Evolutionary conservation across 805 yeast genomes (phyloP).

Genomic region (Scheffersomyces ergatensis): DNA sequence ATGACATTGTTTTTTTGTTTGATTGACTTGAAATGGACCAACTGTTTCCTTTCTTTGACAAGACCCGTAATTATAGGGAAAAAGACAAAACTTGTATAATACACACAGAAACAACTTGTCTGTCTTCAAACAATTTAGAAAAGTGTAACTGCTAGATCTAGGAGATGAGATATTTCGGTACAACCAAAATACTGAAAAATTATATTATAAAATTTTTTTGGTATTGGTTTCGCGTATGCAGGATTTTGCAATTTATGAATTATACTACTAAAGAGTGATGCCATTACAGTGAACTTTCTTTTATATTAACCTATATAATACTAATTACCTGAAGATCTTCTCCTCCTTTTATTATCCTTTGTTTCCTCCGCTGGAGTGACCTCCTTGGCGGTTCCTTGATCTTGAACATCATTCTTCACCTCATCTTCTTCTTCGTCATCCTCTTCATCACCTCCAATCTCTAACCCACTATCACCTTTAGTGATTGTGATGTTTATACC

Average conservation of each 20-base stretch:
- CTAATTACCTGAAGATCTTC: constrained; percentile 2
- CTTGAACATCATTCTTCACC: background rate
- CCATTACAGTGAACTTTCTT: background rate
- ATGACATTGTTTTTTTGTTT: constrained; percentile 4
- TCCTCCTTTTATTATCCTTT: constrained; percentile 7
- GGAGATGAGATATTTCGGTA: too few relatives aligned
- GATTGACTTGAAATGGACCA: too few relatives aligned
- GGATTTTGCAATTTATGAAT: too few relatives aligned
- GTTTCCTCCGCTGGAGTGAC: constrained; percentile 1
- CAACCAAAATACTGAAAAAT: too few relatives aligned
- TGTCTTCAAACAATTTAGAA: too few relatives aligned
- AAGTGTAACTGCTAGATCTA: too few relatives aligned
- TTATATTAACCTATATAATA: background rate
- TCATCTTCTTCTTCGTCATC: constrained; percentile 1
- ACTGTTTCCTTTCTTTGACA: too few relatives aligned
- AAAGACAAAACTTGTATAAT: too few relatives aligned
- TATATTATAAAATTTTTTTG: too few relatives aligned
- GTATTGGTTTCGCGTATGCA: too few relatives aligned
- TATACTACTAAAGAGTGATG: background rate
- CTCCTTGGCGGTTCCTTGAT: background rate
- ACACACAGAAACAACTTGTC: too few relatives aligned
- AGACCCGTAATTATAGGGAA: too few relatives aligned
- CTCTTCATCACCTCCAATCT: background rate
- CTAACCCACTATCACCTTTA: background rate
- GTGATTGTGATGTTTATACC: constrained; percentile 17